These are phyloP conservation scores for Passiflora organensis DNA, from an alignment of 345 rosid genomes.

Conservation along the genomic window DNA sequence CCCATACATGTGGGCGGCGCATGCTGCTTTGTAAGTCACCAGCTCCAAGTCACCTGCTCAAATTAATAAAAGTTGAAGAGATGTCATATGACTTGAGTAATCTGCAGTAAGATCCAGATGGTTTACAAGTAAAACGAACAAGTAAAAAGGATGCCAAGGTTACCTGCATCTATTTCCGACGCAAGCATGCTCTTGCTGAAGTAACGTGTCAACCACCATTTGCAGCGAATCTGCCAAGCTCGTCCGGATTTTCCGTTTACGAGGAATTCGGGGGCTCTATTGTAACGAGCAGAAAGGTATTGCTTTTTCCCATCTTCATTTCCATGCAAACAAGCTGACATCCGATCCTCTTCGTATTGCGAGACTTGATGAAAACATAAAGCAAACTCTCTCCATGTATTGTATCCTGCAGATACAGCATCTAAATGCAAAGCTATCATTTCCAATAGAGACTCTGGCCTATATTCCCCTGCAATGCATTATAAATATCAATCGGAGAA, in stretches of 20 bases:
- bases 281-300: slow-evolving; percentile 27
- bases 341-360: slow-evolving; percentile 48
- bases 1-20: slow-evolving; percentile 66
- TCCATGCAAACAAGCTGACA: slow-evolving; percentile 44
- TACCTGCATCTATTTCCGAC: slow-evolving; percentile 46
- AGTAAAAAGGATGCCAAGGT: too few relatives aligned
- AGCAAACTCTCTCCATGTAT: slow-evolving; percentile 71
- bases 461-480: slow-evolving; percentile 49
- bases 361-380: slow-evolving; percentile 49
- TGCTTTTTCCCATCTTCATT: slow-evolving; percentile 28
- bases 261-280: slow-evolving; percentile 37
- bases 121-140: neutral
- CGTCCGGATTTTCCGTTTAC: slow-evolving; percentile 26
- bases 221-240: slow-evolving; percentile 56
- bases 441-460: slow-evolving; percentile 47
- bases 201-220: slow-evolving; percentile 62
- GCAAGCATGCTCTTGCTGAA: slow-evolving; percentile 49
- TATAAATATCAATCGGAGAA: neutral
- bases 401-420: slow-evolving; percentile 38
- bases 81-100: neutral
- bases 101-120: neutral
- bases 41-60: slow-evolving; percentile 46
- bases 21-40: slow-evolving; percentile 65
- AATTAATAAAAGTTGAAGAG: neutral
- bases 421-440: slow-evolving; percentile 87